phyloP scores from a whole-genome alignment of 2,329 filamentous ascomycete species.

The Cytospora piceae region DNA sequence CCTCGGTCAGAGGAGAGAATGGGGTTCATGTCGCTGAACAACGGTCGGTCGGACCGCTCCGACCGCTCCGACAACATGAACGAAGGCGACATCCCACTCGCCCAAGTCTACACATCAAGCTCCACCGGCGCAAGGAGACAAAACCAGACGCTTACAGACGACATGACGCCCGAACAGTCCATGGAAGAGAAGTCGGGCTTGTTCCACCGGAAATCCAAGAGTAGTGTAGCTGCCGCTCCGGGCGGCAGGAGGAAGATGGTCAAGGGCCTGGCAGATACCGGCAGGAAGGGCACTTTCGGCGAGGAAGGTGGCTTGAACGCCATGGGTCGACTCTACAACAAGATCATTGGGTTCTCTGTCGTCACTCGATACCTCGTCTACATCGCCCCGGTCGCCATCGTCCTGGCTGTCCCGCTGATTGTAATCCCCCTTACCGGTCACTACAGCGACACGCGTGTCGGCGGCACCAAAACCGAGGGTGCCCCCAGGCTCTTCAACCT shows the following conservation, averaged over 20 bases:
- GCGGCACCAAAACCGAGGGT: constrained; percentile 31
- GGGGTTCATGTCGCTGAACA: constrained; percentile 51
- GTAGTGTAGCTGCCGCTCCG: constrained; percentile 33
- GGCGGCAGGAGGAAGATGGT: constrained; percentile 56
- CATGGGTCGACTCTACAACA: constrained; percentile 68
- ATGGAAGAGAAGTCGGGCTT: constrained; percentile 51
- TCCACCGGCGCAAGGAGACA: constrained; percentile 52
- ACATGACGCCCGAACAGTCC: constrained; percentile 37
- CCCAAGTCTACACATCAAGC: constrained; percentile 57
- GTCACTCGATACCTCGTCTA: constrained; percentile 71
- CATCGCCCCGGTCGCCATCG: constrained; percentile 63
- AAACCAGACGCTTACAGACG: constrained; percentile 40
- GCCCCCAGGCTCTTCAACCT: constrained; percentile 57
- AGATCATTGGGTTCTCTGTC: constrained; percentile 65
- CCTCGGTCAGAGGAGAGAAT: constrained; percentile 44
- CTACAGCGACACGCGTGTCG: constrained; percentile 44
- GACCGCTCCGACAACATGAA: constrained; percentile 39
- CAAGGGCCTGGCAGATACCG: constrained; percentile 44
- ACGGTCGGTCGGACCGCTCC: constrained; percentile 36
- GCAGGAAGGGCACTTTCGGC: constrained; percentile 50
- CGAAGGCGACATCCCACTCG: constrained; percentile 57
- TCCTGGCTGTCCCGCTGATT: constrained; percentile 66
- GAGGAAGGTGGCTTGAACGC: constrained; percentile 63
- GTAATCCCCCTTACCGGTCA: constrained; percentile 53
- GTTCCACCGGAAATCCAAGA: constrained; percentile 42